phyloP scores from a whole-genome alignment of 352 stramenopile species.

The Elongisporangium prolatum region DNA sequence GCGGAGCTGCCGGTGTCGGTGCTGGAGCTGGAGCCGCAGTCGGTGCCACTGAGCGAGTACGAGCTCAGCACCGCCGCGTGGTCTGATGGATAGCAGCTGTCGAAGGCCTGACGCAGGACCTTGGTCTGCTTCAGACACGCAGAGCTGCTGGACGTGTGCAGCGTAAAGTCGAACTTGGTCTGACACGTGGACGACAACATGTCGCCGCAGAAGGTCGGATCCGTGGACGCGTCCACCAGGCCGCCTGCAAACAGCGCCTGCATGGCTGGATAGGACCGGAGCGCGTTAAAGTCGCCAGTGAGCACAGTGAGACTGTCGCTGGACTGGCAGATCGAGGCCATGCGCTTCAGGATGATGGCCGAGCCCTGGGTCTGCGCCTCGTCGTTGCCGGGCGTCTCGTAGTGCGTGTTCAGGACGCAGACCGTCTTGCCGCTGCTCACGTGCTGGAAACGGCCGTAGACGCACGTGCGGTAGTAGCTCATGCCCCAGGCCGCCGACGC shows the following conservation, averaged over 20 bases:
- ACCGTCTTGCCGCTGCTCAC: conserved; percentile 9
- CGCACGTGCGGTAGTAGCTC: conserved; percentile 11
- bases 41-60: conserved; percentile 30
- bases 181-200: conserved; percentile 26
- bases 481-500: conserved; percentile 10
- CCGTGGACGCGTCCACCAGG: conserved; percentile 15
- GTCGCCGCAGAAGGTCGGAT: conserved; percentile 39
- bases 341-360: conserved; percentile 7
- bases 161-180: conserved; percentile 39
- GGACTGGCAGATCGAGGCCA: conserved; percentile 10
- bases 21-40: conserved; percentile 15
- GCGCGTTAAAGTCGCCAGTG: conserved; percentile 16
- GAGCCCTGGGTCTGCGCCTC: conserved; percentile 4
- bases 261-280: conserved; percentile 26
- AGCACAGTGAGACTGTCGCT: conserved; percentile 19
- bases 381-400: conserved; percentile 11
- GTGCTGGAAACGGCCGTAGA: conserved; percentile 14
- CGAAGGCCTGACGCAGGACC: conserved; percentile 27
- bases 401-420: conserved; percentile 21
- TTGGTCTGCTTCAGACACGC: conserved; percentile 24
- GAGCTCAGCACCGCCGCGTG: conserved; percentile 25
- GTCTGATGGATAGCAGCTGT: conserved; percentile 36
- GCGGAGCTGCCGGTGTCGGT: background rate
- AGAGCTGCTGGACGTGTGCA: conserved; percentile 13
- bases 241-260: conserved; percentile 21